Evolutionary conservation across 1,284 basidiomycete species (phyloP).

Genomic region (Papiliotrema laurentii): DNA sequence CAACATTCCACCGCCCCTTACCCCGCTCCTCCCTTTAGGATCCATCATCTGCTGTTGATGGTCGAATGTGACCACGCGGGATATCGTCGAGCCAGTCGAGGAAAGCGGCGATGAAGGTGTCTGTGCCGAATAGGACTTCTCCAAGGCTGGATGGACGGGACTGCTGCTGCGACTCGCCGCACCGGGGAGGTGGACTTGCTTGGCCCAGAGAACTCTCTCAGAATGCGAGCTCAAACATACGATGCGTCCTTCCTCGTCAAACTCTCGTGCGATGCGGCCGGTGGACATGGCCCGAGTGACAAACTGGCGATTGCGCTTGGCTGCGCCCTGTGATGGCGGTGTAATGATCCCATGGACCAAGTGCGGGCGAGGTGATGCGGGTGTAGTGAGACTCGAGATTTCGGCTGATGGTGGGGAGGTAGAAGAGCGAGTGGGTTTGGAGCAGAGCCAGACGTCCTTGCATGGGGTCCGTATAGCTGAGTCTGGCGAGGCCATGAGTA

Average conservation of each 20-base stretch:
- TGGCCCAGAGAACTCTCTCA: conserved; percentile 2
- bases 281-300: conserved; percentile 18
- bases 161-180: no score
- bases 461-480: no score
- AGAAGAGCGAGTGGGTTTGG: not conserved
- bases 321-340: not conserved
- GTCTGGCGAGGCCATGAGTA: not conserved
- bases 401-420: not conserved
- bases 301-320: conserved; percentile 4
- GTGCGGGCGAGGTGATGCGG: not conserved
- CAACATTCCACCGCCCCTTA: no score
- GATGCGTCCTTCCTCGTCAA: conserved; percentile 17
- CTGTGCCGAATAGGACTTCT: no score
- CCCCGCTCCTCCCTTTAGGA: no score
- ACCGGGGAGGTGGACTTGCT: not conserved
- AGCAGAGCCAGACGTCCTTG: not conserved
- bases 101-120: no score
- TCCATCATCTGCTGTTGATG: no score
- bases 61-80: no score
- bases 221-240: conserved; percentile 19
- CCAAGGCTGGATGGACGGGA: no score
- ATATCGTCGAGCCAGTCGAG: no score
- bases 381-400: not conserved
- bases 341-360: not conserved
- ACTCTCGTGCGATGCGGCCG: conserved; percentile 12